Evolutionary conservation across 768 basidiomycete species (phyloP).

Genomic region (Arthromyces matolae): DNA sequence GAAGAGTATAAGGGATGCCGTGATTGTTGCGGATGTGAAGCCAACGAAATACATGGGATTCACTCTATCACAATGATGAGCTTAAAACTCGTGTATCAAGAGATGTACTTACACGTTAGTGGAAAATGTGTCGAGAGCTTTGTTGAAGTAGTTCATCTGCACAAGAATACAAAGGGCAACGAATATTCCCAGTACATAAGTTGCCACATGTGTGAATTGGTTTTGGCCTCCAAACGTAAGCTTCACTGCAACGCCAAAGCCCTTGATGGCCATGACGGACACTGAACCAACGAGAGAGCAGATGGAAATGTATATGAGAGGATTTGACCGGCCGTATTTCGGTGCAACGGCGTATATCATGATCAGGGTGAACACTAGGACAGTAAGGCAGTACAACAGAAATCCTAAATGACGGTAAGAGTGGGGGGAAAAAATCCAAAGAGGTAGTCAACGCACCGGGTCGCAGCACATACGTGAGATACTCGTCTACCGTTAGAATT

Average conservation of each 20-base stretch:
- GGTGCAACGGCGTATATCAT: slow-evolving; percentile 89
- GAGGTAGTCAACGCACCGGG: slow-evolving; percentile 55
- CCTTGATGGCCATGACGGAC: slow-evolving; percentile 99
- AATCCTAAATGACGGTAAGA: slow-evolving; percentile 55
- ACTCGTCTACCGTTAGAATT: slow-evolving; percentile 89
- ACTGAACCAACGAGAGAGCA: slow-evolving; percentile 95
- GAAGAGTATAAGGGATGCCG: slow-evolving; percentile 95
- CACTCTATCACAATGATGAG: slow-evolving; percentile 49
- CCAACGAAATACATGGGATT: slow-evolving; percentile 98
- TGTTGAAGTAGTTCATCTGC: slow-evolving; percentile 98
- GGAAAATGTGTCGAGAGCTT: slow-evolving; percentile 93
- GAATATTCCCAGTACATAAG: slow-evolving; percentile 91
- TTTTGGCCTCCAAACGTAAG: slow-evolving; percentile 91
- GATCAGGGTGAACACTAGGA: slow-evolving; percentile 73
- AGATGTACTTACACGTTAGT: slow-evolving; percentile 81
- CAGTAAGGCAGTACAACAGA: slow-evolving; percentile 83
- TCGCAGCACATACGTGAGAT: slow-evolving; percentile 87
- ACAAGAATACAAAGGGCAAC: slow-evolving; percentile 82
- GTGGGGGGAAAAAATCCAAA: background rate
- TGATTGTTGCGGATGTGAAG: slow-evolving; percentile 89
- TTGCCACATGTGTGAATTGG: slow-evolving; percentile 91
- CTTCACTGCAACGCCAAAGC: slow-evolving; percentile 95
- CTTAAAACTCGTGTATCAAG: background rate
- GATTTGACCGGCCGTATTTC: slow-evolving; percentile 81
- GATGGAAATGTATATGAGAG: slow-evolving; percentile 91